Conservation (phyloP, 441 rosid species). For the Erysimum pusillum region DNA sequence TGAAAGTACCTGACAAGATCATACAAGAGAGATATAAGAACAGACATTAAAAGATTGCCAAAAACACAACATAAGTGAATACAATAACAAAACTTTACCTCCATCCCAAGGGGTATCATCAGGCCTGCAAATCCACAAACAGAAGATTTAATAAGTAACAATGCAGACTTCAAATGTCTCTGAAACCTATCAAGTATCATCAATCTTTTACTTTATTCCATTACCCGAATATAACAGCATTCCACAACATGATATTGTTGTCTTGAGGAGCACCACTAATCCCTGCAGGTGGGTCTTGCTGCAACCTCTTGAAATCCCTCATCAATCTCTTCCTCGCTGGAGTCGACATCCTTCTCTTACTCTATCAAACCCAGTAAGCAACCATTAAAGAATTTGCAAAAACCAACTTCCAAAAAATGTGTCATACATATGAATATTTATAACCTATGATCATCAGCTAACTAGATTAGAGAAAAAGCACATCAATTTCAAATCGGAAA, state of each 20-base stretch:
- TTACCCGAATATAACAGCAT: conserved; percentile 81
- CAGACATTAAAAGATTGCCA: background rate
- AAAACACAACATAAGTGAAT: conserved; percentile 4
- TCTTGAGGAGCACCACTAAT: conserved; percentile 86
- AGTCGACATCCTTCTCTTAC: conserved; percentile 66
- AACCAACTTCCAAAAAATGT: background rate
- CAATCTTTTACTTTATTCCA: background rate
- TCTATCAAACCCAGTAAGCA: conserved; percentile 36
- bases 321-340: conserved; percentile 83
- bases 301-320: conserved; percentile 87
- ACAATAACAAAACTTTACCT: conserved; percentile 49
- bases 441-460: conserved; percentile 20
- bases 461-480: conserved; percentile 14
- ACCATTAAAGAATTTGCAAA: background rate
- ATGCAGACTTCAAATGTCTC: background rate
- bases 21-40: conserved; percentile 17
- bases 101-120: conserved; percentile 88
- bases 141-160: conserved; percentile 37
- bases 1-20: conserved; percentile 64
- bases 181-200: background rate
- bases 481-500: background rate
- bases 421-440: background rate
- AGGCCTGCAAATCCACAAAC: conserved; percentile 59
- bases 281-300: conserved; percentile 83
- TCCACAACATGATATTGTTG: conserved; percentile 76